These are phyloP conservation scores for Cicer bijugum DNA, from an alignment of 306 rosid genomes.

Conservation along the genomic window DNA sequence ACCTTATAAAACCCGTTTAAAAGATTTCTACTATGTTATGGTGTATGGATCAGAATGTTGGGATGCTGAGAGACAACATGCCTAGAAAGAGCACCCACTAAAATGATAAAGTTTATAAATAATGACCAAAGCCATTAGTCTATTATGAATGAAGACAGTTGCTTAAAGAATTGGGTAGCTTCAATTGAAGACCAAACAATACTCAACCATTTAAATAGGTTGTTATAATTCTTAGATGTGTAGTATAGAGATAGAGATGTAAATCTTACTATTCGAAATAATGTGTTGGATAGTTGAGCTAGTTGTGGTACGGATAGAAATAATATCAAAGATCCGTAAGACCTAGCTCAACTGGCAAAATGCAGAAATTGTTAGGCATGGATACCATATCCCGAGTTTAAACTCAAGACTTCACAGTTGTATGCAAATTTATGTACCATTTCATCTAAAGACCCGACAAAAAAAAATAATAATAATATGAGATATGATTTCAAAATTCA, in stretches of 20 bases:
- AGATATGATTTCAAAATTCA: too few species aligned
- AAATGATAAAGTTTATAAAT: background rate
- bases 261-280: background rate
- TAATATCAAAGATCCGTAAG: too few species aligned
- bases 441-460: too few species aligned
- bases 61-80: background rate
- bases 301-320: background rate
- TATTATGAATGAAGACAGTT: background rate
- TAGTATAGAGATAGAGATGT: background rate
- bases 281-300: slow-evolving; percentile 1
- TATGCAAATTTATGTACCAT: too few species aligned
- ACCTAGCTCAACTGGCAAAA: too few species aligned
- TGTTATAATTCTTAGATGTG: background rate
- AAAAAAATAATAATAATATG: too few species aligned
- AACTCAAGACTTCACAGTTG: too few species aligned
- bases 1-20: background rate
- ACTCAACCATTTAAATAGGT: background rate
- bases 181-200: background rate
- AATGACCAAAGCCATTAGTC: background rate
- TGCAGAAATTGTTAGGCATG: too few species aligned
- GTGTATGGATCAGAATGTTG: background rate
- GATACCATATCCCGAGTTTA: too few species aligned
- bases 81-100: background rate
- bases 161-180: background rate
- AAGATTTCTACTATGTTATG: background rate